Base-by-base conservation (phyloP, 2,329 filamentous ascomycete genomes). In the Xylariaceae sp. region DNA sequence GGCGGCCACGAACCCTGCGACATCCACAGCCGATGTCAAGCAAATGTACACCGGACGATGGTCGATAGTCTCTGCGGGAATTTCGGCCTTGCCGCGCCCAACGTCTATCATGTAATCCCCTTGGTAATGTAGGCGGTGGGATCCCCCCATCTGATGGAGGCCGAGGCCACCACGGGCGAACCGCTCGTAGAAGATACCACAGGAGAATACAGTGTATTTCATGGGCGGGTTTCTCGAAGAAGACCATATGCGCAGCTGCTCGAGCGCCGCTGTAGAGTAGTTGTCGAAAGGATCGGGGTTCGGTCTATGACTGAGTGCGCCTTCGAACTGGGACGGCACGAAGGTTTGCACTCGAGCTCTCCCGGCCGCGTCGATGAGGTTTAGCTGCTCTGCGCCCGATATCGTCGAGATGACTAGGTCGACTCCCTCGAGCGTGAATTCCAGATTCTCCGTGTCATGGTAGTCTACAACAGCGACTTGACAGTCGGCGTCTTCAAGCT, bases 321-420 rank as follows among this genome's bases (percentile, higher is more conserved):
- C 84, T 62, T 87, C 82, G 50, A 88, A 88, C 51, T 88, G 84
- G 5, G 83, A 82, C 1, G 85, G 83, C 3, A 85, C 78, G 53
- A 88, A 88, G 24, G 77, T 72, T 12, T 74, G 71, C 2, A 88
- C 83, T 13, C 75, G 69, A 13, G 73, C 76, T 35, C 70, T 66
- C 12, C 79, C 74, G 1, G 84, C 82, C 2, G 84, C 83, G 50
- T 83, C 77, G 58, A 88, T 87, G 21, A 88, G 72, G 44, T 77
- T 76, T 31, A 87, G 68, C 56, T 88, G 84, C 19, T 79, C 68
- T 13, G 62, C 64, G 3, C 81, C 82, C 2, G 74, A 74, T 34
- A 88, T 76, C 1, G 83, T 88, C 1, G 83, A 88, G 40, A 88
- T 83, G 51, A 88, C 75, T 9, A 85, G 73, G 59, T 88, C 81